Base-by-base conservation (phyloP, 192 early-diverging fungal genomes). In the Rhizophagus prolifer region DNA sequence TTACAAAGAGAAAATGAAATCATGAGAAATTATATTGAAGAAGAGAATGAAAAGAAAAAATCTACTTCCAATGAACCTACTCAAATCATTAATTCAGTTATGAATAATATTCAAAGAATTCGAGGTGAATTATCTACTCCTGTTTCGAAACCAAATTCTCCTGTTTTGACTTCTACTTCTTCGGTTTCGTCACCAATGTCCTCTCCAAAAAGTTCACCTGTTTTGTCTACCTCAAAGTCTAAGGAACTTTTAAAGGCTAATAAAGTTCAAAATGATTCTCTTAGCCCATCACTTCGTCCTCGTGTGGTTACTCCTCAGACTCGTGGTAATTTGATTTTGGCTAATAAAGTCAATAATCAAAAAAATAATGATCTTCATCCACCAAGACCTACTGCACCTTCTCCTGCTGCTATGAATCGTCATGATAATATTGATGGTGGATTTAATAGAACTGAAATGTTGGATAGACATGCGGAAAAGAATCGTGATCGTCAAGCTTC, bases 21-120 rank as follows among this genome's bases (percentile, higher is more conserved):
- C 3, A 38, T 76, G 28, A 28, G 44, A 10, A 28, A 23, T 50
- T 21, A 64, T 30, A 12, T 66, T 26, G 41, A 44, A 14, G 71
- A 72, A 34, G 26, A 23, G 5, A 26, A 25, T 4, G 19, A 9
- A 23, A 38, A 54, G 7, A 54, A 54, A 19, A 21, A 72, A 72
- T 1, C 54, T 30, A 1, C 26, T 9, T 23, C 26, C 1, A n/a
- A 74, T 58, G n/a, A 34, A 28, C 58, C 73, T 26, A 36, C 73
- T 23, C 63, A n/a, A 12, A 46, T 71, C 4, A 25, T 74, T 14
- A 62, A 28, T 19, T 28, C 28, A 2, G 61, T 74, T 0, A 7
- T 28, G n/a, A 74, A 74, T 12, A 74, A 74, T 61, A 12, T 16
- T 41, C 73, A 74, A 62, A 26, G 73, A 19, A 63, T 74, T 63